Percentiles rank a stretch among this genome's conserved stretches.
Conservation (phyloP, 2,329 filamentous ascomycete species). For the Penicillium thymicola region DNA sequence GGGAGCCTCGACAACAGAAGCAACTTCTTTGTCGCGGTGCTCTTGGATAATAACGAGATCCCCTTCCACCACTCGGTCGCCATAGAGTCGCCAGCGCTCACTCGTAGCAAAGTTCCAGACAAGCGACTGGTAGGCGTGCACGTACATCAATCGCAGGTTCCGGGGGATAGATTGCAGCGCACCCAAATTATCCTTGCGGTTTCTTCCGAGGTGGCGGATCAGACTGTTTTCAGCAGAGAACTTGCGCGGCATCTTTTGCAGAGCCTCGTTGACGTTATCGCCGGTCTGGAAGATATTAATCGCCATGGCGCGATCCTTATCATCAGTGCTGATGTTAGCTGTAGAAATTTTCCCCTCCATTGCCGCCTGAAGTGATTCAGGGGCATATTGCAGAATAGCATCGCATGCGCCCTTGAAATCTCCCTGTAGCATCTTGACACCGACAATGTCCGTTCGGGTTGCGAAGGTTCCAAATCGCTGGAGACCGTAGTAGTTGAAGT, state of each 20-base stretch:
- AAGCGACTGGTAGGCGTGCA: conserved; percentile 92
- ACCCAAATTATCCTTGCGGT: conserved; percentile 70
- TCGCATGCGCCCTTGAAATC: conserved; percentile 79
- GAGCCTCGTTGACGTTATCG: conserved; percentile 57
- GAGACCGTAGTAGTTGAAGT: conserved; percentile 97
- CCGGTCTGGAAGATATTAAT: conserved; percentile 69
- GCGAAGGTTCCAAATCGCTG: conserved; percentile 90
- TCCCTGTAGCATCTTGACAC: conserved; percentile 75
- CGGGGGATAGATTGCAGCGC: conserved; percentile 77
- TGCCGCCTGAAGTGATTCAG: conserved; percentile 57
- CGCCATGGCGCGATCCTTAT: conserved; percentile 72
- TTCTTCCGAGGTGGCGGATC: conserved; percentile 66
- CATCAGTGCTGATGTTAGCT: conserved; percentile 65
- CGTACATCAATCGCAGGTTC: conserved; percentile 86
- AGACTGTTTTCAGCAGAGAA: conserved; percentile 78
- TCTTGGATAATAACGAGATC: conserved; percentile 73
- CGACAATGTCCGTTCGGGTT: conserved; percentile 80
- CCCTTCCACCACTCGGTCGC: conserved; percentile 71
- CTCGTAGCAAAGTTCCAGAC: conserved; percentile 89
- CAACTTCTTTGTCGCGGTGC: conserved; percentile 49
- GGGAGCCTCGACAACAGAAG: conserved; percentile 28
- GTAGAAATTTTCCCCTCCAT: conserved; percentile 44
- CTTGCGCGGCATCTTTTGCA: conserved; percentile 69
- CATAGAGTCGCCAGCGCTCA: conserved; percentile 73
- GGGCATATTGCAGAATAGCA: conserved; percentile 70